Percentiles rank a stretch among this genome's conserved stretches.
Conservation (phyloP, 768 basidiomycete genomes). For the Russula earlei region DNA sequence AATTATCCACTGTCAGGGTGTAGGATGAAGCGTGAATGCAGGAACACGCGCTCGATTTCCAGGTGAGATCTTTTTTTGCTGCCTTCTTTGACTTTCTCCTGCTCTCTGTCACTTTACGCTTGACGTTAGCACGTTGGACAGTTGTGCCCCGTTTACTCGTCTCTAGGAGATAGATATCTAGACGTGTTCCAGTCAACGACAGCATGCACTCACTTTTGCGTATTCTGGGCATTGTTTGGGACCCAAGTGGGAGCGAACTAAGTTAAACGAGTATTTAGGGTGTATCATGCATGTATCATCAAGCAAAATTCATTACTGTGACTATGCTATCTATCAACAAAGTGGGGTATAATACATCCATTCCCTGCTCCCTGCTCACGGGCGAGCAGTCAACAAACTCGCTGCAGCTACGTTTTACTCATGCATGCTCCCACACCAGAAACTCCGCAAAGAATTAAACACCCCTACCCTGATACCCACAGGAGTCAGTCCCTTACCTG, state of each 20-base stretch:
- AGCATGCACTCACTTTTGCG: slow-evolving; percentile 21
- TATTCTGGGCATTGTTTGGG: slow-evolving; percentile 18
- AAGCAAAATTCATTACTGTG: background rate
- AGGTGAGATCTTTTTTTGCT: slow-evolving; percentile 70
- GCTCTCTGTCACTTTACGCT: slow-evolving; percentile 67
- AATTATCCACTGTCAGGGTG: background rate
- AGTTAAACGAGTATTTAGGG: no score
- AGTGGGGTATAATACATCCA: slow-evolving; percentile 4
- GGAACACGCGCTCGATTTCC: slow-evolving; percentile 72
- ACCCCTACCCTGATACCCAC: slow-evolving; percentile 5
- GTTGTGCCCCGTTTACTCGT: slow-evolving; percentile 76
- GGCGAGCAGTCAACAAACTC: slow-evolving; percentile 5
- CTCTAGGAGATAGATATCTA: slow-evolving; percentile 38
- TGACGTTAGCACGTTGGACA: slow-evolving; percentile 61
- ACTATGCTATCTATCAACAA: no score
- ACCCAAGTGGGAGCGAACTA: no score
- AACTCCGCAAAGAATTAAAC: background rate
- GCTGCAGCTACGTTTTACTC: slow-evolving; percentile 1
- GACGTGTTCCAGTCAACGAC: background rate
- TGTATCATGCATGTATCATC: background rate
- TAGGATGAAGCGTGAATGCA: background rate
- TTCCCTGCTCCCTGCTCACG: slow-evolving; percentile 10
- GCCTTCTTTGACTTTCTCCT: slow-evolving; percentile 66
- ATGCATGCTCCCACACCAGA: background rate
- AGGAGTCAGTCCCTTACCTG: slow-evolving; percentile 13